These are phyloP conservation scores for Auricularia sp. DNA, from an alignment of 768 basidiomycete species.

Conservation along the genomic window DNA sequence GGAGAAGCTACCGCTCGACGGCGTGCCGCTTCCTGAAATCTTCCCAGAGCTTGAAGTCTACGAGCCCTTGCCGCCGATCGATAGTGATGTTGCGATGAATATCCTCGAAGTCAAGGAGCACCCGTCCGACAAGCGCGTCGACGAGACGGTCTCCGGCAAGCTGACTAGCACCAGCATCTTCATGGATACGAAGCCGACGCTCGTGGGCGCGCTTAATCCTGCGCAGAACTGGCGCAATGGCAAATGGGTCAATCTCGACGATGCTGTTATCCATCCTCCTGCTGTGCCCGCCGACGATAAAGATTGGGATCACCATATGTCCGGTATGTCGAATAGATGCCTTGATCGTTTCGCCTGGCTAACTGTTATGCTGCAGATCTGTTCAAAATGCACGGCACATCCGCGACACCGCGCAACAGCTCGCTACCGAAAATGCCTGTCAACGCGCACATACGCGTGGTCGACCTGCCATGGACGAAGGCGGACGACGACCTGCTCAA, in stretches of 20 bases:
- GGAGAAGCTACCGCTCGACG: neutral
- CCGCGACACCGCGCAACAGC: slow-evolving; percentile 8
- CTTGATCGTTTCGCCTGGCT: neutral
- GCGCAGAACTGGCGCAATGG: slow-evolving; percentile 61
- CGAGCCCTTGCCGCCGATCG: slow-evolving; percentile 21
- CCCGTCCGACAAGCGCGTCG: slow-evolving; percentile 46
- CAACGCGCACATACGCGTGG: slow-evolving; percentile 19
- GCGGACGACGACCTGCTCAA: slow-evolving; percentile 69
- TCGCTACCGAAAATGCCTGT: slow-evolving; percentile 20
- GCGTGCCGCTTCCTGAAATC: slow-evolving; percentile 38
- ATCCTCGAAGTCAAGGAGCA: slow-evolving; percentile 34
- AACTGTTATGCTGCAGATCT: neutral
- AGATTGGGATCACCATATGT: neutral
- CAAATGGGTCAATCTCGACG: slow-evolving; percentile 52
- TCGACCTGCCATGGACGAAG: slow-evolving; percentile 45
- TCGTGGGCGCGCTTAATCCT: slow-evolving; percentile 78
- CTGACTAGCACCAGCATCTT: slow-evolving; percentile 66
- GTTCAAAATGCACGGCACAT: neutral
- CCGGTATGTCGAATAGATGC: neutral
- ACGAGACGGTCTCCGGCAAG: slow-evolving; percentile 70
- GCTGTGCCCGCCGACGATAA: neutral
- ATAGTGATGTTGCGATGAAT: slow-evolving; percentile 8
- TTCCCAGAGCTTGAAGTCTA: slow-evolving; percentile 77
- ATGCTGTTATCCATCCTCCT: slow-evolving; percentile 35
- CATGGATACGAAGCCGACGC: slow-evolving; percentile 72